Conservation (phyloP, 495 filamentous ascomycete genomes). For the Penicillium arizonense region DNA sequence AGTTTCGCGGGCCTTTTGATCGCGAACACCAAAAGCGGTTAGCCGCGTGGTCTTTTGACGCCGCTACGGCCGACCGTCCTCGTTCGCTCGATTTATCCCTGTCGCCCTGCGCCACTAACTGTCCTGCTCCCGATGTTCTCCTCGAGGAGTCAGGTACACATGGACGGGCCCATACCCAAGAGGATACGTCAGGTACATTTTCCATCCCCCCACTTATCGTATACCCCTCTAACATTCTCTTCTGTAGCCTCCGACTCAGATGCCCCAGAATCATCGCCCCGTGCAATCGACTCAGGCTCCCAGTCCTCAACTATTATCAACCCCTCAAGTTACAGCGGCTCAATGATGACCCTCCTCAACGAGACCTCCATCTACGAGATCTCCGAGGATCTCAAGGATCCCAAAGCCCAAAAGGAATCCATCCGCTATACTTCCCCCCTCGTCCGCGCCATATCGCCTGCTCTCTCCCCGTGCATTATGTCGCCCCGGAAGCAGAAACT, state of each 20-base stretch:
- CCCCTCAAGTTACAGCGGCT: conserved; percentile 38
- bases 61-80: conserved; percentile 34
- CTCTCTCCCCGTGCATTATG: conserved; percentile 18
- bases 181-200: conserved; percentile 33
- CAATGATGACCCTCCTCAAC: conserved; percentile 38
- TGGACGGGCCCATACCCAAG: not conserved
- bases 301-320: conserved; percentile 41
- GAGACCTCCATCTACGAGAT: conserved; percentile 22
- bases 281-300: conserved; percentile 32
- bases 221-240: not conserved
- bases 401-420: conserved; percentile 36
- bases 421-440: conserved; percentile 35
- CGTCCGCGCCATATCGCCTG: conserved; percentile 31
- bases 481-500: conserved; percentile 26
- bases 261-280: conserved; percentile 17
- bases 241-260: conserved; percentile 19
- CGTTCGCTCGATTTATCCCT: conserved; percentile 37
- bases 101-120: conserved; percentile 38
- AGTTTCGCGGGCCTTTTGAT: conserved; percentile 53
- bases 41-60: conserved; percentile 49
- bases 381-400: conserved; percentile 31
- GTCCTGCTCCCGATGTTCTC: conserved; percentile 15
- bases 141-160: conserved; percentile 5
- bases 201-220: not conserved
- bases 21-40: conserved; percentile 48